Base-by-base conservation (phyloP, 2,329 filamentous ascomycete species). In the Helotiales sp. region DNA sequence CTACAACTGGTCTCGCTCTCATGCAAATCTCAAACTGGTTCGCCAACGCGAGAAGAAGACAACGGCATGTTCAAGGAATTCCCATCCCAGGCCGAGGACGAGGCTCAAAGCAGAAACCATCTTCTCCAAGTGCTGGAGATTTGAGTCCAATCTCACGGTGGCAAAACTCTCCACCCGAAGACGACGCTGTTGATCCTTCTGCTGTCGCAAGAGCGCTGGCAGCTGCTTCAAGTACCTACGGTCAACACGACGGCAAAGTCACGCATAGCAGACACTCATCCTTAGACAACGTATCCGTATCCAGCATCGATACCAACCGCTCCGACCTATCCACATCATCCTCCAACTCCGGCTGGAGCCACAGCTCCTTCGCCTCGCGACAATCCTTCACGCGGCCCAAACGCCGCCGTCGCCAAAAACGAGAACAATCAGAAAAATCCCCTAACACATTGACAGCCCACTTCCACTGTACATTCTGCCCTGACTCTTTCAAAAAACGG, bases 21-120 rank as follows among this genome's bases (percentile, higher is more conserved):
- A 45, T 60, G 57, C 57, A 60, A 45, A 60, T 60, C 17, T 60
- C 57, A 30, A 60, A 60, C 6, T 60, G 57, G 57, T 60, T 60
- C 20, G 57, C 57, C 13, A 60, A 60, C 10, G 57, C 57, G 6
- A 60, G 57, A 30, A 43, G 57, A 47, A 30, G 57, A 45, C 57
- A 60, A 10, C 22, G 57, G 20, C 57, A 60, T 6, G 26, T 60
- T 1, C 57, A 60, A 43, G 40, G 57, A 10, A 60, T 60, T 17
- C 57, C 57, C 7, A 60, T 60, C 2, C 57, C 57, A 20, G 40
- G 37, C 6, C 57, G 37, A 30, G 40, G 57, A 15, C 57, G 57
- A 47, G 37, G 57, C 8, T 45, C 40, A 45, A 60, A 60, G 26
- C 22, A 28, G 4, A 43, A 60, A 34, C 22, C 57, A 60, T 28